Evolutionary conservation across 345 rosid species (phyloP), one percentile per base, ranked within the genome.

Genomic region (Lepidium aucheri): DNA sequence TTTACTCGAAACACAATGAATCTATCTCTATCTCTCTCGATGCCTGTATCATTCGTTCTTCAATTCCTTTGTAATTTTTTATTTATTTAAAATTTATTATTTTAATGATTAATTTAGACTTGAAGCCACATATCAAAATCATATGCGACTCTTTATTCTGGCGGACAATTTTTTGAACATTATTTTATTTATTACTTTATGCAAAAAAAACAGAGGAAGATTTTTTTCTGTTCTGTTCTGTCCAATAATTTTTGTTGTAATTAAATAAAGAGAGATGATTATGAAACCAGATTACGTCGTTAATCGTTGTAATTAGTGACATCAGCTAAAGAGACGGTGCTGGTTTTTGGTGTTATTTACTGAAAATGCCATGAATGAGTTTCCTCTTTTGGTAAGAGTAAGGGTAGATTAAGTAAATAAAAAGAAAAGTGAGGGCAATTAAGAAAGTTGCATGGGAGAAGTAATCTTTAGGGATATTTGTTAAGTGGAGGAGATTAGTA

Each of bases 61-160:
- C 72, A 11, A 11, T 59, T 28, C 20, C 28, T 15, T 42, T 26
- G 30, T 26, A 28, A 0, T 33, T 33, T 40, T 42, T 32, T 15
- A 12, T 34, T 46, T 6, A 32, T 10, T 33, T 47, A 28, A 2
- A 32, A 9, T 30, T 9, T 32, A 10, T 64, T 63, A 64, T 59
- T 66, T 60, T 58, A 57, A 40, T 57, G 3, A 40, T 65, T 49
- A 34, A 9, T 50, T 35, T 20, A 34, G 55, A 12, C 28, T 74
- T 54, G 24, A 66, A 68, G 69, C 56, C 63, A 72, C 70, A 39
- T 53, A 58, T 67, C 47, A 58, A 57, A 44, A 59, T 28, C 60
- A n/a, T 51, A 60, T 59, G 49, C 68, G 34, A 66, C 24, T 35
- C 11, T 6, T 35, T 73, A n/a, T 65, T 68, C 67, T 78, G 79